phyloP scores from a whole-genome alignment of 2,329 filamentous ascomycete species.

The Cephalotrichum gorgonifer region DNA sequence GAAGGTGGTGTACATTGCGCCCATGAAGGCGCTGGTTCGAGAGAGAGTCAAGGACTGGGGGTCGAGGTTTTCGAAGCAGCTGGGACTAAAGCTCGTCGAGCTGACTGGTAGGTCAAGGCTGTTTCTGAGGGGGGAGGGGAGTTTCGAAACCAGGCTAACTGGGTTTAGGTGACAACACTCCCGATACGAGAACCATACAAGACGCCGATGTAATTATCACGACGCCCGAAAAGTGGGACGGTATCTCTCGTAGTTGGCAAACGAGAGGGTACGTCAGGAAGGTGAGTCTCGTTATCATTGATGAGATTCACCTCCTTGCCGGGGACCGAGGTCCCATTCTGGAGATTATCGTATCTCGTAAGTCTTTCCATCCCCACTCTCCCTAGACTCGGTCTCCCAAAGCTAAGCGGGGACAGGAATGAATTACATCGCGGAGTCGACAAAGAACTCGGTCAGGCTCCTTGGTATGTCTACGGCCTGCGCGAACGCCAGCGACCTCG shows the following conservation, averaged over 20 bases:
- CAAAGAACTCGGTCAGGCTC: slow-evolving; percentile 76
- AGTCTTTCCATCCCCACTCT: slow-evolving; percentile 10
- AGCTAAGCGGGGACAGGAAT: slow-evolving; percentile 42
- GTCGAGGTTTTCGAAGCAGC: slow-evolving; percentile 64
- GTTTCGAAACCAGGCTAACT: neutral
- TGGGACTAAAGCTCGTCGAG: slow-evolving; percentile 80
- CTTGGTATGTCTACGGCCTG: slow-evolving; percentile 99
- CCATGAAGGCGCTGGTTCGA: slow-evolving; percentile 96
- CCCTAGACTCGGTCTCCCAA: neutral
- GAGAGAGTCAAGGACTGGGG: slow-evolving; percentile 96
- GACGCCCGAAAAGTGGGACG: slow-evolving; percentile 99
- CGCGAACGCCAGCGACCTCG: slow-evolving; percentile 88
- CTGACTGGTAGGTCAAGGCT: slow-evolving; percentile 54
- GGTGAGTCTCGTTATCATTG: slow-evolving; percentile 93
- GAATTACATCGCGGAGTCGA: slow-evolving; percentile 97
- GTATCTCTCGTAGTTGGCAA: slow-evolving; percentile 98
- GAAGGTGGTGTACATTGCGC: slow-evolving; percentile 97
- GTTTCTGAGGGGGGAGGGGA: too few species aligned
- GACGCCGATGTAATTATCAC: slow-evolving; percentile 97
- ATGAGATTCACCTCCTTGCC: slow-evolving; percentile 95
- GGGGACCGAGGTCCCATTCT: slow-evolving; percentile 94
- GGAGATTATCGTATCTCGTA: slow-evolving; percentile 80
- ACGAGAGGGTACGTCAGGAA: slow-evolving; percentile 92
- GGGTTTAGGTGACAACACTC: slow-evolving; percentile 67
- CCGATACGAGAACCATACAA: slow-evolving; percentile 88